Percentiles rank a stretch among this genome's conserved stretches.
Conservation (phyloP, 148 eudicot genomes). For the Rhododendron ovatum region DNA sequence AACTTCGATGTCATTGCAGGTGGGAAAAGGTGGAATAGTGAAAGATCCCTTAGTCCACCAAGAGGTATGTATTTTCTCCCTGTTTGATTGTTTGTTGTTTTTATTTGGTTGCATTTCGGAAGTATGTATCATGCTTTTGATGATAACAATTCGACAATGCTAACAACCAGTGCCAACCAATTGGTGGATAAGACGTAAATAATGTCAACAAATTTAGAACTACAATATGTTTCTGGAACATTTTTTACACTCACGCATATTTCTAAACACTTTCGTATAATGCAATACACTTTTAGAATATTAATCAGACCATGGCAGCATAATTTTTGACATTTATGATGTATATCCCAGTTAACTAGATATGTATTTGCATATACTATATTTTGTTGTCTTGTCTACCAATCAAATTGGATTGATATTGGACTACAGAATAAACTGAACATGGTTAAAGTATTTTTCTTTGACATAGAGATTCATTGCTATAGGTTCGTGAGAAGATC, state of each 20-base stretch:
- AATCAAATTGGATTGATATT: background rate
- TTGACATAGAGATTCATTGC: conserved; percentile 1
- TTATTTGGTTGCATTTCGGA: background rate
- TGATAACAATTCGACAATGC: background rate
- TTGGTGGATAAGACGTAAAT: background rate
- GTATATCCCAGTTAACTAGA: background rate
- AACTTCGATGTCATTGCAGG: conserved; percentile 37
- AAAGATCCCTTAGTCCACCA: conserved; percentile 86
- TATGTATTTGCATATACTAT: background rate
- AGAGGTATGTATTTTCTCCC: conserved; percentile 45
- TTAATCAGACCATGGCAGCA: background rate
- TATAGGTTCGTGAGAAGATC: conserved; percentile 76
- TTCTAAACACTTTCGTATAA: background rate
- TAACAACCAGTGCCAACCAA: background rate
- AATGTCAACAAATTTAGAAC: background rate
- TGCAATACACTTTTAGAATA: background rate
- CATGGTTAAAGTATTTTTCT: conserved; percentile 3
- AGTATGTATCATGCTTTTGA: background rate
- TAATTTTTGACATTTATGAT: background rate
- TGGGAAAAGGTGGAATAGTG: conserved; percentile 95
- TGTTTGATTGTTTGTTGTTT: background rate
- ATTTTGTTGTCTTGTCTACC: background rate
- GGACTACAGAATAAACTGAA: background rate
- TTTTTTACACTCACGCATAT: background rate
- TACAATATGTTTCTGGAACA: background rate